Percentiles rank a stretch among this genome's conserved stretches.
Evolutionary conservation across 352 stramenopile species (phyloP).

Genomic region (Hyaloperonospora arabidopsidis): DNA sequence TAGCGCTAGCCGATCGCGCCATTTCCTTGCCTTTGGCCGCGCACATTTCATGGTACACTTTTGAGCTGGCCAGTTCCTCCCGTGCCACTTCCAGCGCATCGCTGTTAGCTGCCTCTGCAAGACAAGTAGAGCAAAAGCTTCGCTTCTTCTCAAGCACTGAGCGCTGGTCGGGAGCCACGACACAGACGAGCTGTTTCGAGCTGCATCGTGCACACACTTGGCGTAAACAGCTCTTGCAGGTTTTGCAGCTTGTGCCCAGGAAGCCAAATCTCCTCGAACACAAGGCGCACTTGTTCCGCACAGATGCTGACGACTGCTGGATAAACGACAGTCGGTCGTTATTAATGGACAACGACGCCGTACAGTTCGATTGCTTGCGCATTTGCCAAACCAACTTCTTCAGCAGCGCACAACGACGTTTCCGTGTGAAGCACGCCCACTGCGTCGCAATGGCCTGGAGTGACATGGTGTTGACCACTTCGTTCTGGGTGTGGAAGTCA

Average conservation of each 20-base stretch:
- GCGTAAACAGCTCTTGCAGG: slow-evolving; percentile 28
- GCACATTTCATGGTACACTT: slow-evolving; percentile 21
- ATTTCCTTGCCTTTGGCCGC: slow-evolving; percentile 18
- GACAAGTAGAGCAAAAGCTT: slow-evolving; percentile 28
- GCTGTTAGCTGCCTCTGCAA: slow-evolving; percentile 25
- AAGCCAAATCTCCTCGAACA: slow-evolving; percentile 32
- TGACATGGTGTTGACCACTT: slow-evolving; percentile 34
- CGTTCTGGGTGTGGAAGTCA: slow-evolving; percentile 36
- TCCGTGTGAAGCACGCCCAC: slow-evolving; percentile 27
- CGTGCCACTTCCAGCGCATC: slow-evolving; percentile 27
- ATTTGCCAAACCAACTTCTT: slow-evolving; percentile 49
- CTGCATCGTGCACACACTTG: slow-evolving; percentile 28
- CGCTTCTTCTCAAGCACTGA: slow-evolving; percentile 28
- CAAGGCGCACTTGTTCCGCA: slow-evolving; percentile 16
- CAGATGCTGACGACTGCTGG: slow-evolving; percentile 9
- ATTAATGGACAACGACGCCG: slow-evolving; percentile 8
- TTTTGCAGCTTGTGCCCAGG: slow-evolving; percentile 23
- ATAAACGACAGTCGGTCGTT: slow-evolving; percentile 7
- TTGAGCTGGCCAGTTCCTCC: slow-evolving; percentile 29
- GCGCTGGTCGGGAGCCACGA: slow-evolving; percentile 22
- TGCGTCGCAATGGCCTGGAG: slow-evolving; percentile 31
- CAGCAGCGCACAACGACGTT: slow-evolving; percentile 33
- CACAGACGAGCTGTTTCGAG: slow-evolving; percentile 28
- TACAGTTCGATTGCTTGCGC: slow-evolving; percentile 25
- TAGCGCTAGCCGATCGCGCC: slow-evolving; percentile 11